Base-by-base conservation (phyloP, 2,329 filamentous ascomycete genomes). In the Neofusicoccum sp. region DNA sequence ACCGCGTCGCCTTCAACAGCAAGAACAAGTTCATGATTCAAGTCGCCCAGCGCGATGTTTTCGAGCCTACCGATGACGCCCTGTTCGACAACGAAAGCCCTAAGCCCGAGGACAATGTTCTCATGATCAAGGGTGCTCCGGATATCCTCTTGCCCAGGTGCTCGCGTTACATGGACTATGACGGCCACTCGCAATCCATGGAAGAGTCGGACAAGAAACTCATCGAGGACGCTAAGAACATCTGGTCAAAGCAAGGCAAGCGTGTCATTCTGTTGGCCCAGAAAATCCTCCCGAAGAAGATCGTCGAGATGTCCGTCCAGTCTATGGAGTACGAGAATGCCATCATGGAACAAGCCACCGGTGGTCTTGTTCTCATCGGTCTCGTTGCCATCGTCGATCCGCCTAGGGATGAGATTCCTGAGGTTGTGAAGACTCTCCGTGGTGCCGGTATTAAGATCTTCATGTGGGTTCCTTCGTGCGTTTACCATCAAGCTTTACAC, bases 11-110 rank as follows among this genome's bases (percentile, higher is more conserved):
- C 0, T 93, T 93, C 73, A 92, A 92, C 76, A 90, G 87, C 75
- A 90, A 90, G 78, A 92, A 91, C 76, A 93, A 93, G 73, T 92
- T 86, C 70, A 92, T 91, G 85, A 83, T 92, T 59, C 81, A 85
- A 34, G 82, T 86, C 0, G 41, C 58, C 5, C 58, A 54, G 40
- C 47, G 49, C 6, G 48, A 61, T 14, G 40, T 49, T 26, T 63
- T 16, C 20, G 47, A 65, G 63, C 26, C 54, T 51, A 8, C 56
- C 60, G 44, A 83, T 79, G 1, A 75, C 24, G 48, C 58, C 5
- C 11, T 58, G 20, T 24, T 64, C 66, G 58, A 70, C 47, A 1
- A 24, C 8, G 14, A 1, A 16, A 71, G 67, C 4, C 66, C 49
- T 9, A 31, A 40, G 47, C 58, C 58, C 6, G 48, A 61, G n/a